Evolutionary conservation across 2,329 filamentous ascomycete genomes (phyloP), one percentile per base, ranked within the genome.

Genomic region (Blastomyces emzantsi): DNA sequence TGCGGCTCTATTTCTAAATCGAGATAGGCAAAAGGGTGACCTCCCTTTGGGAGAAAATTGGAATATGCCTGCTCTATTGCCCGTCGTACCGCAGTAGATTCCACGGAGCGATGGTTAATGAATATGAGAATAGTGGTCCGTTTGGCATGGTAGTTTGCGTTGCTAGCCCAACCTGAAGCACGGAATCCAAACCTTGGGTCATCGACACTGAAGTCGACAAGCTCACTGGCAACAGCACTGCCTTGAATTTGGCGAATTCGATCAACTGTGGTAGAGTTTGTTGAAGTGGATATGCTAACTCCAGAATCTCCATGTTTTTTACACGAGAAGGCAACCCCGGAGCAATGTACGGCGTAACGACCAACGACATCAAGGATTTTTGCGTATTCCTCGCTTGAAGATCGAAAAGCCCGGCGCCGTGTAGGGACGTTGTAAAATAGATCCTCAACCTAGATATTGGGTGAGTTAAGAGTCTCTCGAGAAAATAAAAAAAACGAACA

Each of bases 331-430:
- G 90, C 90, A 15, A 99, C 92, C n/a, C 89, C 87, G 62, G 85
- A 80, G 73, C 93, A 97, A 75, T 99, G 94, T 11, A 99, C 85
- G 36, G 94, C 90, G 77, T 99, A 97, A 54, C 90, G 87, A 17
- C 94, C 92, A 9, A 97, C 89, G 73, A 97, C 86, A 73, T 99
- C 94, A 33, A 97, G 87, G 63, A 99, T 97, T 78, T 97, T 99
- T 71, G 95, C 92, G 79, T 95, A 97, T 74, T 99, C 95, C 72
- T 99, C 94, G 47, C 92, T 90, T 22, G 90, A 80, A 17, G 93
- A 97, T 51, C 94, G 86, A 72, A 99, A 99, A 13, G 95, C 94
- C 68, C 87, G 86, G 45, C 92, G 86, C 30, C 94, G 85, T 9
- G 89, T 96, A 0, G 92, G 92, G 0, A 97, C 86, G 70, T 97